Evolutionary conservation across 2,329 filamentous ascomycete genomes (phyloP).

Genomic region (Trichoderma koningiopsis): DNA sequence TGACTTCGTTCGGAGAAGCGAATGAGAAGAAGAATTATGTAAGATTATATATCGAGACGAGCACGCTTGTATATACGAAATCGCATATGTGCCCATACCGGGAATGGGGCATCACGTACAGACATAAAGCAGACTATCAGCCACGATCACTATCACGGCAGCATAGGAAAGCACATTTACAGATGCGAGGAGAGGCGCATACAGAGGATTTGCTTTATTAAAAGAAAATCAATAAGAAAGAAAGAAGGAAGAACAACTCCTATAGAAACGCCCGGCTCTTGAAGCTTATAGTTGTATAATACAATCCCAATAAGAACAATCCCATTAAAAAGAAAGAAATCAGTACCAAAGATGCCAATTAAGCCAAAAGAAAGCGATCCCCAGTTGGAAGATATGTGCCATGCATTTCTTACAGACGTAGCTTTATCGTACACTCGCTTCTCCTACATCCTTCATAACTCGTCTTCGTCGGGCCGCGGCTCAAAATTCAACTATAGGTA

Average conservation of each 20-base stretch:
- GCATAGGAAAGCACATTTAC: neutral
- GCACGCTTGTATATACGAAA: conserved; percentile 1
- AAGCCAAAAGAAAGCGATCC: neutral
- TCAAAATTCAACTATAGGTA: conserved; percentile 65
- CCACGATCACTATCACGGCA: neutral
- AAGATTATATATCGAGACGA: neutral
- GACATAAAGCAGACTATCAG: neutral
- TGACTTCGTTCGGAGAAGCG: neutral
- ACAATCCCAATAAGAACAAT: conserved; percentile 4
- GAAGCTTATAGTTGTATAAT: conserved; percentile 27
- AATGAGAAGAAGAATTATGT: neutral
- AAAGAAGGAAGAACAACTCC: neutral
- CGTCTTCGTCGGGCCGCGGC: conserved; percentile 62
- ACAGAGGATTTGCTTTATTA: conserved; percentile 1
- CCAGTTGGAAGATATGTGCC: neutral
- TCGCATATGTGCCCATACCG: neutral
- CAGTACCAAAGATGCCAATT: neutral
- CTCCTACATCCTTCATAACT: conserved; percentile 30
- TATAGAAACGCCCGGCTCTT: conserved; percentile 23
- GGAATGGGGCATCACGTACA: neutral
- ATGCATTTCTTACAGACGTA: neutral
- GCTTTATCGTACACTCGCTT: neutral
- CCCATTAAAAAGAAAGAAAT: neutral
- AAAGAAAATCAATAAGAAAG: neutral
- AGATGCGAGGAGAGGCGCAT: conserved; percentile 10